phyloP scores from a whole-genome alignment of 2,329 filamentous ascomycete genomes.

The Ustilaginoidea virens region DNA sequence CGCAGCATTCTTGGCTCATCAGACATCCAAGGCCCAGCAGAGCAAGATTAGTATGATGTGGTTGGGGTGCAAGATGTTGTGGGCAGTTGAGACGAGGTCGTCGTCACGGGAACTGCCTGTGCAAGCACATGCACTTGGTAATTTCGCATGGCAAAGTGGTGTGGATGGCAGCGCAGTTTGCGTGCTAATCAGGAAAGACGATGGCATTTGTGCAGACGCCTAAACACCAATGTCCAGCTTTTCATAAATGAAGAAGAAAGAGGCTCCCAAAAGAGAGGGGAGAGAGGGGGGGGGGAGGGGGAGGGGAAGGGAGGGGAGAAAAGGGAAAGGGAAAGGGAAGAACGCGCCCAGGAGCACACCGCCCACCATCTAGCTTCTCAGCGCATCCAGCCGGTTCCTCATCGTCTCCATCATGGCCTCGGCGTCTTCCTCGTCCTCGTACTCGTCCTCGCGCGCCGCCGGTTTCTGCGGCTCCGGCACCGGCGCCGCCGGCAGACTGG shows the following conservation, averaged over 20 bases:
- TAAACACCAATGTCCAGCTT: background rate
- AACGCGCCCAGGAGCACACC: background rate
- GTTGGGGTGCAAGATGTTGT: too few species aligned
- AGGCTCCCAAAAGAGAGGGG: background rate
- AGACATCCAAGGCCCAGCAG: too few species aligned
- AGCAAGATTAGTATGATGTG: too few species aligned
- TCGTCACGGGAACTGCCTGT: too few species aligned
- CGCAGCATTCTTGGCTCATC: too few species aligned
- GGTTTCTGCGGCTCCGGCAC: conserved; percentile 36
- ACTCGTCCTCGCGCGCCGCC: conserved; percentile 32
- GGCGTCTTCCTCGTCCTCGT: conserved; percentile 66
- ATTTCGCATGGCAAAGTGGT: too few species aligned
- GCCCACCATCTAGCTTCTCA: conserved; percentile 52
- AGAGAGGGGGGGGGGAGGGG: background rate
- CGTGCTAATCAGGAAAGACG: too few species aligned
- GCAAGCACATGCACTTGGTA: too few species aligned
- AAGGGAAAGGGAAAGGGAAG: background rate
- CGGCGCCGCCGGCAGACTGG: conserved; percentile 39
- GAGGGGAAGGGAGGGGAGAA: background rate
- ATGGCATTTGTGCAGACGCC: background rate
- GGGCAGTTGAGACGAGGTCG: too few species aligned
- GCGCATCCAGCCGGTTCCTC: conserved; percentile 75
- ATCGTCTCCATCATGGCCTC: conserved; percentile 90
- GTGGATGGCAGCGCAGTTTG: too few species aligned
- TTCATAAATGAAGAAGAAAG: background rate